Evolutionary conservation across 2,329 filamentous ascomycete genomes (phyloP).

Genomic region (Drechmeria coniospora): DNA sequence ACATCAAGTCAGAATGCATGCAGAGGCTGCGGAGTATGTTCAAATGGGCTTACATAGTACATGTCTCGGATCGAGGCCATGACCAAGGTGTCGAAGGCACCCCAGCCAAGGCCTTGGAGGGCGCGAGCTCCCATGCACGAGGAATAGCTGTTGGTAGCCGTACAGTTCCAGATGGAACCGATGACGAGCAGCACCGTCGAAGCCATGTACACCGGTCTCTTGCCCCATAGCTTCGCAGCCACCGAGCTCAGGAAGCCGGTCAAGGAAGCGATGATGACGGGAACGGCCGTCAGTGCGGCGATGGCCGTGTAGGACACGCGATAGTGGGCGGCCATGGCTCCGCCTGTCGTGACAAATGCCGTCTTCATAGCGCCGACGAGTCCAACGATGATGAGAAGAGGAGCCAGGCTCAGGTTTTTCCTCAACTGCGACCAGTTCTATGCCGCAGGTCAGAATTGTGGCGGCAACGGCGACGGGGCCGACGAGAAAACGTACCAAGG

Average conservation of each 20-base stretch:
- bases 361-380: constrained; percentile 38
- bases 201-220: constrained; percentile 35
- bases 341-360: constrained; percentile 32
- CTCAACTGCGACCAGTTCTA: constrained; percentile 42
- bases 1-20: background rate
- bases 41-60: constrained; percentile 35
- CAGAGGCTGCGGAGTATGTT: background rate
- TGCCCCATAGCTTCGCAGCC: constrained; percentile 32
- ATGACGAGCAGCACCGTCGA: constrained; percentile 30
- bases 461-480: background rate
- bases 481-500: constrained; percentile 27
- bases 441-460: background rate
- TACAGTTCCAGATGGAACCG: constrained; percentile 35
- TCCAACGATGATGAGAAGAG: constrained; percentile 30
- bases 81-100: constrained; percentile 39
- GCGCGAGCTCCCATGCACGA: constrained; percentile 36
- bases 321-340: constrained; percentile 25
- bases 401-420: constrained; percentile 31
- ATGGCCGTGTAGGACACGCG: constrained; percentile 30
- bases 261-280: constrained; percentile 32
- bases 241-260: constrained; percentile 27
- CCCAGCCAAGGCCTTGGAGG: constrained; percentile 43
- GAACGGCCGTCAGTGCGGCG: constrained; percentile 35
- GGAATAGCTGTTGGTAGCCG: constrained; percentile 22
- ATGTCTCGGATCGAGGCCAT: constrained; percentile 38